Percentiles rank a stretch among this genome's conserved stretches.
These are phyloP conservation scores for Didymella segeticola DNA, from an alignment of 2,329 filamentous ascomycete species.

Conservation along the genomic window DNA sequence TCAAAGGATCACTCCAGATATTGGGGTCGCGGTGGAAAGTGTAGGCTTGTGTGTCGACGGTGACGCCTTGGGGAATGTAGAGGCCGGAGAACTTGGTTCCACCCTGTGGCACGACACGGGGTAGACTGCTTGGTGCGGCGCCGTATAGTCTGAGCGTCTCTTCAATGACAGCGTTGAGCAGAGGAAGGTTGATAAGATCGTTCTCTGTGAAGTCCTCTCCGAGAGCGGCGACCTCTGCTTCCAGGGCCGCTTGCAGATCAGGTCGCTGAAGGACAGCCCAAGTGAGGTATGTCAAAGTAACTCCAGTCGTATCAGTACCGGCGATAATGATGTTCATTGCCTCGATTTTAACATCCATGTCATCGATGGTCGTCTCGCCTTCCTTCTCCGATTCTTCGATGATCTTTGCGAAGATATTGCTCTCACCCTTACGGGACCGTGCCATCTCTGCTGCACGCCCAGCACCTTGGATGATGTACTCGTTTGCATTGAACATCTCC, in stretches of 20 bases:
- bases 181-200: constrained; percentile 42
- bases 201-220: constrained; percentile 32
- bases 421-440: constrained; percentile 36
- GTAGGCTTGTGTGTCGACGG: constrained; percentile 50
- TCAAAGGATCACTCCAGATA: constrained; percentile 36
- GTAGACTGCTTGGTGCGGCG: constrained; percentile 45
- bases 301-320: constrained; percentile 45
- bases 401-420: constrained; percentile 45
- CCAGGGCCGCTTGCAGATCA: constrained; percentile 27
- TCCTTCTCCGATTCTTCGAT: constrained; percentile 42
- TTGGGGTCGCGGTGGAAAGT: constrained; percentile 48
- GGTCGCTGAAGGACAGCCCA: constrained; percentile 41
- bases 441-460: constrained; percentile 42
- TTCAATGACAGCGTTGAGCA: constrained; percentile 49
- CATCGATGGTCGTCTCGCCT: constrained; percentile 37
- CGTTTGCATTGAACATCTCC: constrained; percentile 46
- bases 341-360: constrained; percentile 43
- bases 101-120: constrained; percentile 47
- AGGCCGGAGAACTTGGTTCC: constrained; percentile 45
- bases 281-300: constrained; percentile 44
- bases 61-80: constrained; percentile 47
- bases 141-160: constrained; percentile 50
- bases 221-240: constrained; percentile 31
- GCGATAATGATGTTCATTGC: constrained; percentile 45
- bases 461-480: constrained; percentile 41